Evolutionary conservation across 2,329 filamentous ascomycete species (phyloP), one percentile per base, ranked within the genome.

Genomic region (Raffaelea deltoideospora): DNA sequence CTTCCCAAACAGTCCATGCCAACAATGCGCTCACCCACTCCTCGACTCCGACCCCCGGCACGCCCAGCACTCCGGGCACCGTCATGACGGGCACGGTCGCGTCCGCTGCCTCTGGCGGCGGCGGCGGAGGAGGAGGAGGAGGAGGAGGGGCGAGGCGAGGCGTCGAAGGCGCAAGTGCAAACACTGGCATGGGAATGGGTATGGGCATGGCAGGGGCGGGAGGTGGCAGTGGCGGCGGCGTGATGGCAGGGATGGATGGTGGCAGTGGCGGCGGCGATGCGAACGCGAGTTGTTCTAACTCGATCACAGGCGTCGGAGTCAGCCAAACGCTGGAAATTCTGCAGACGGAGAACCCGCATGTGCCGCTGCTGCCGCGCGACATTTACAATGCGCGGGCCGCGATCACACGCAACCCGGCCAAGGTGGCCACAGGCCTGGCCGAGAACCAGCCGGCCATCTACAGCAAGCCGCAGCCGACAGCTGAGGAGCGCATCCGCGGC

Each of bases 351-450:
- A 72, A 78, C 45, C 74, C 74, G 4, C 65, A 73, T 39, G 73
- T 75, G 23, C 72, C 72, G 26, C 60, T 78, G 29, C 61, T 78
- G 3, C 72, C 74, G 3, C 62, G 74, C 23, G 74, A 79, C 43
- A 78, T 79, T 30, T 79, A 79, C 52, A 79, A 79, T 44, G 74
- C 74, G 6, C 65, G 74, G 27, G 74, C 74, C 1, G 74, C 74
- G 20, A 78, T 79, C 48, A 76, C 73, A 42, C 67, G 74, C 13
- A 77, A 79, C 38, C 73, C 73, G 0, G 59, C 67, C 37, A 77
- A 77, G 47, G 68, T 76, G 10, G 68, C 69, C 13, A 62, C 64
- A 1, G 72, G 65, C 2, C 57, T 76, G 35, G 71, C 72, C 6
- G 73, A 78, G 46, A 64, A 75, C 42, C 61, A 70, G 27, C 69